Percentiles rank a stretch among this genome's conserved stretches.
Evolutionary conservation across 306 rosid genomes (phyloP).

Genomic region (Abrus precatorius): DNA sequence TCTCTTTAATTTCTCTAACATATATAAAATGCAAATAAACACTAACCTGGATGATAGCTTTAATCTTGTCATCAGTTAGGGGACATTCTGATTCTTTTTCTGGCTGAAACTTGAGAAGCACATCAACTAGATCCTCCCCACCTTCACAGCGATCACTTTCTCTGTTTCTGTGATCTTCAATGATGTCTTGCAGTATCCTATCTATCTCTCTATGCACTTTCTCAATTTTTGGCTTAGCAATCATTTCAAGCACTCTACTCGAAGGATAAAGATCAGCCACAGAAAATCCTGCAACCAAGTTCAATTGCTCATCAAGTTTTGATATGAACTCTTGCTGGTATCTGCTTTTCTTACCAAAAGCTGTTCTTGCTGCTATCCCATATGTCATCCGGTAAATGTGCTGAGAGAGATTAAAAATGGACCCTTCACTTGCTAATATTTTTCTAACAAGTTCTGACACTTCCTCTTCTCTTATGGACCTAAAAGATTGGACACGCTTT

Average conservation of each 20-base stretch:
- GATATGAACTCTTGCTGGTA: constrained; percentile 13
- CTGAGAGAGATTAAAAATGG: constrained; percentile 33
- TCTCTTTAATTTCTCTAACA: too few species aligned
- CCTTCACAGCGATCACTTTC: background rate
- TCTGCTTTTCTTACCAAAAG: constrained; percentile 31
- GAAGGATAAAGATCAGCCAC: constrained; percentile 48
- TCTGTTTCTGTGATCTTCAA: constrained; percentile 32
- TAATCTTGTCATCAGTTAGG: constrained; percentile 40
- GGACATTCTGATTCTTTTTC: background rate
- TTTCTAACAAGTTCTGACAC: constrained; percentile 11
- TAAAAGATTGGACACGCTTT: constrained; percentile 49
- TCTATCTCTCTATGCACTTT: constrained; percentile 23
- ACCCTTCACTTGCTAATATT: constrained; percentile 45
- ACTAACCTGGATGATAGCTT: constrained; percentile 44
- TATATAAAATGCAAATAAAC: too few species aligned
- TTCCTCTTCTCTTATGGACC: constrained; percentile 45
- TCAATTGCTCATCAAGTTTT: constrained; percentile 17
- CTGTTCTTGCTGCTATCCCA: constrained; percentile 5
- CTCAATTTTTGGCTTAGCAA: background rate
- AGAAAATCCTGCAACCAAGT: constrained; percentile 31
- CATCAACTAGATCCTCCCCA: constrained; percentile 48
- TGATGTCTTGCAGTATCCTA: constrained; percentile 38
- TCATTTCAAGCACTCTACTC: constrained; percentile 7
- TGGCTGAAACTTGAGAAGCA: constrained; percentile 45
- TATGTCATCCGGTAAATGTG: constrained; percentile 4